phyloP scores from a whole-genome alignment of 1,284 basidiomycete species.

The Inonotus obliquus region DNA sequence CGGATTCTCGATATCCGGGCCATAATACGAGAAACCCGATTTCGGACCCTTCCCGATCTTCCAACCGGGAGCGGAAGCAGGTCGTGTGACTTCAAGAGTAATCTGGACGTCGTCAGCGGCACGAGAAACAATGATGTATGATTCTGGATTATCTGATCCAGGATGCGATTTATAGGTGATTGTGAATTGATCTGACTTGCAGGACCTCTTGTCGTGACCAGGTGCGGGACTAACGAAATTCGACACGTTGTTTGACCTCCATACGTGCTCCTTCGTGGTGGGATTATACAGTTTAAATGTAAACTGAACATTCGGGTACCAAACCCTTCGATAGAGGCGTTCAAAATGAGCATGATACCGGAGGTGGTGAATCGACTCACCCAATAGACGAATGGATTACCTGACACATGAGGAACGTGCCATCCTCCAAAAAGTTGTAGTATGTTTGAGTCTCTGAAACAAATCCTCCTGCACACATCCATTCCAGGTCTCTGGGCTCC shows the following conservation, averaged over 20 bases:
- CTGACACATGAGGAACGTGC: slow-evolving; percentile 81
- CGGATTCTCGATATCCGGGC: slow-evolving; percentile 63
- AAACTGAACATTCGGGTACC: slow-evolving; percentile 95
- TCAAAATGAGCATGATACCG: slow-evolving; percentile 4
- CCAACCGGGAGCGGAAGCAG: slow-evolving; percentile 76
- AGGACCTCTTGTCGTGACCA: slow-evolving; percentile 79
- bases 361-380: slow-evolving; percentile 45
- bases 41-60: slow-evolving; percentile 87
- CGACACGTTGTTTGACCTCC: slow-evolving; percentile 88
- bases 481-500: slow-evolving; percentile 70
- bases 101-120: slow-evolving; percentile 80
- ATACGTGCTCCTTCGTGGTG: slow-evolving; percentile 68
- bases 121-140: slow-evolving; percentile 79
- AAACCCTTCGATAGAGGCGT: slow-evolving; percentile 48
- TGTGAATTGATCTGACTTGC: slow-evolving; percentile 88
- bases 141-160: slow-evolving; percentile 64
- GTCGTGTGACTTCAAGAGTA: slow-evolving; percentile 68
- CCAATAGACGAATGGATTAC: slow-evolving; percentile 95
- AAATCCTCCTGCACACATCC: slow-evolving; percentile 84
- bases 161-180: slow-evolving; percentile 67
- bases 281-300: slow-evolving; percentile 90
- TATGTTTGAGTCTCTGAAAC: slow-evolving; percentile 90
- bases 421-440: slow-evolving; percentile 84
- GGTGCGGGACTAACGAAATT: slow-evolving; percentile 78
- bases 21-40: slow-evolving; percentile 92